Base-by-base conservation (phyloP, 768 basidiomycete genomes). In the Leucocoprinus sp. region DNA sequence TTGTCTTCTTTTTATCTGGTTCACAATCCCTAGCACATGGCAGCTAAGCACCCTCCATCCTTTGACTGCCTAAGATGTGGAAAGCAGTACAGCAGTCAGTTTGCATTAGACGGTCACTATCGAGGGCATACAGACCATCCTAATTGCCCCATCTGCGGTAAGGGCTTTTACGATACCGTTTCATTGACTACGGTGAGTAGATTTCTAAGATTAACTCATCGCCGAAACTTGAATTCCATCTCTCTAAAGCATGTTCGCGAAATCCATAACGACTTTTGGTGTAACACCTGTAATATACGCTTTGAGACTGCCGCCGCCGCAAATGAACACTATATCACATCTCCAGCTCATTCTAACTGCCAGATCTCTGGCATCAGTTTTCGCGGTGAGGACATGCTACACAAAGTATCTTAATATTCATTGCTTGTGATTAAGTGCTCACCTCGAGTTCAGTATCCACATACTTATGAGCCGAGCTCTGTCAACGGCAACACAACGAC, bases 261-360 rank as follows among this genome's bases (percentile, higher is more conserved):
- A 17, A 46, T 34, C 1, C 72, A 74, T 51, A 62, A 65, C 7
- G 64, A 63, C 33, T 42, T 64, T 8, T 52, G 59, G 40, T 72
- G 71, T 49, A 51, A 55, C 27, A 43, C 54, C 3, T 75, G 74
- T 52, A 61, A 58, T 7, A 60, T 63, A 44, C 64, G 64, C 26
- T 75, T 75, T 46, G 62, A 66, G 31, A 60, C 60, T 11, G 40
- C 55, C 1, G 62, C 66, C 18, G 53, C 59, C 15, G 49, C 71
- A 19, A 60, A 66, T 36, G 59, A 58, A 23, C 75, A 76, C 49
- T 70, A 68, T 52, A 57, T 49, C 15, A 59, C 60, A 8, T 73
- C 75, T 14, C 57, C 61, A 18, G 56, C 51, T 14, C 75, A 76
- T 55, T 71, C 76, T 2, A 68, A 65, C 43, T 76, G 75, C 45